Evolutionary conservation across 441 rosid species (phyloP), one percentile per base, ranked within the genome.

Genomic region (Metrosideros polymorpha): DNA sequence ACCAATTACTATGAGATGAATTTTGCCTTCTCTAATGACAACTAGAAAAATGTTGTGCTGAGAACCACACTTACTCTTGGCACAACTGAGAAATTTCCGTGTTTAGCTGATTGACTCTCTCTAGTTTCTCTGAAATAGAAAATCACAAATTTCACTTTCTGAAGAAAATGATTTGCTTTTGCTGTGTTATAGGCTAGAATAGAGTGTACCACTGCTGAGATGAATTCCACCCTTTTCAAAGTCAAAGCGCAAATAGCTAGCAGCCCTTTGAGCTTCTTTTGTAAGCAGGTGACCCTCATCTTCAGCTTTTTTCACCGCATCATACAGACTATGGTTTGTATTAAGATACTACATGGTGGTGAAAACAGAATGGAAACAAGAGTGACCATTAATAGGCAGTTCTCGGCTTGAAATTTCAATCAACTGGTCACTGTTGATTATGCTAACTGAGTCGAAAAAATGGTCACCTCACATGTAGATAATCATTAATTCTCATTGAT

Each of bases 391-490:
- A 17, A 79, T 43, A 84, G 82, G 47, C 82, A 45, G 49, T 42
- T 47, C 54, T 83, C 32, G 25, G 71, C 35, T 61, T 32, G 76
- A 18, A 57, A 29, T 29, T 57, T 86, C 53, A 79, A 29, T 83
- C 25, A 56, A 56, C 82, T 1, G 27, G 84, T 83, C 59, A 50
- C 45, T 9, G 19, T 83, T 83, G 56, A 83, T 50, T 29, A 83
- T 52, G 35, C n/a, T 32, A 85, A 51, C 85, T 83, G 55, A 88
- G 85, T 77, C 35, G 89, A 89, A 91, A 90, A 89, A 88, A 53
- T 86, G 93, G 98, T 95, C 98, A 94, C 95, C 99, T 96, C 98
- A 98, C 99, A 96, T 98, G 99, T 93, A 98, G 96, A 93, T 98
- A 98, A 86, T 96, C 97, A 89, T 93, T 93, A 86, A 98, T 93